phyloP scores from a whole-genome alignment of 768 basidiomycete genomes.

The Hebeloma cylindrosporum region DNA sequence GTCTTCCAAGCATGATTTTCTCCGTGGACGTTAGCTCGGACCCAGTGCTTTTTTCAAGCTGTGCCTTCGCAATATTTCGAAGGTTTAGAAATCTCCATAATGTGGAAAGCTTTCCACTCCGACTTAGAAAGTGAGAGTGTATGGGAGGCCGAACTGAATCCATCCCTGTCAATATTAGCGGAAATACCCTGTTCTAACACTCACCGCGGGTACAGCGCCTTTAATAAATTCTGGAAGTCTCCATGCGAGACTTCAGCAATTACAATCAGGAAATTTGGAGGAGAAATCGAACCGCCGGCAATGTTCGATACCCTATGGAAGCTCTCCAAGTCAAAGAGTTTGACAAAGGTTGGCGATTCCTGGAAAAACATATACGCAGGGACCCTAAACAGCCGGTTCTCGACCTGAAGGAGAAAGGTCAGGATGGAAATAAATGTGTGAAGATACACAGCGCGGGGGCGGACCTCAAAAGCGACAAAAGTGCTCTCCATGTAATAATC shows the following conservation, averaged over 20 bases:
- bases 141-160: neutral
- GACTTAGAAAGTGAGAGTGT: conserved; percentile 13
- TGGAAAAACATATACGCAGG: conserved; percentile 9
- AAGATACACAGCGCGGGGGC: too few relatives aligned
- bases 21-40: conserved; percentile 4
- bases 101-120: conserved; percentile 40
- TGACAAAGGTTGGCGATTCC: conserved; percentile 10
- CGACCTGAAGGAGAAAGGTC: conserved; percentile 3
- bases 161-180: neutral
- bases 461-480: conserved; percentile 1
- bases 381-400: conserved; percentile 9
- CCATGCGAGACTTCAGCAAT: neutral
- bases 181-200: neutral
- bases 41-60: conserved; percentile 18
- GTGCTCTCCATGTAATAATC: neutral
- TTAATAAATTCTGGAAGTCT: conserved; percentile 15
- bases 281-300: neutral
- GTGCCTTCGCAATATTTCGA: conserved; percentile 28
- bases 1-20: conserved; percentile 6
- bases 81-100: conserved; percentile 38
- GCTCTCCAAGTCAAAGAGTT: conserved; percentile 9
- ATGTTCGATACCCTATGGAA: neutral
- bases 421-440: neutral
- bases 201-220: conserved; percentile 15
- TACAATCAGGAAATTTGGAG: conserved; percentile 7